Conservation (phyloP, 2,329 filamentous ascomycete species). For the Fusarium coffeatum region DNA sequence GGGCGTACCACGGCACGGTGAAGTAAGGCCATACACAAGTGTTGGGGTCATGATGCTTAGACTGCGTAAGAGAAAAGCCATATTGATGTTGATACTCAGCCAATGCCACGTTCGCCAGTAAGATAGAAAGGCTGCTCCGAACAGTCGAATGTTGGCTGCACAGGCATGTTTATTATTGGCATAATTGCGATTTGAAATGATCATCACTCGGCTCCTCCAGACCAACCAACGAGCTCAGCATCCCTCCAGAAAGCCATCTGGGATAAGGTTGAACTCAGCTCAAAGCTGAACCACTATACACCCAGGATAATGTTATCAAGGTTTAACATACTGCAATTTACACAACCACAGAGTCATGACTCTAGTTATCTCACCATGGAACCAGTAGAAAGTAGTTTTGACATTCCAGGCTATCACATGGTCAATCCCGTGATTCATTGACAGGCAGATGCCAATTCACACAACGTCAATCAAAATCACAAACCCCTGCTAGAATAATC, state of each 20-base stretch:
- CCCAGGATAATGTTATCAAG: not conserved
- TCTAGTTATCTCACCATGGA: not conserved
- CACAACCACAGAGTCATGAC: not conserved
- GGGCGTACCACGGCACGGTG: not conserved
- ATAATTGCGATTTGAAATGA: not conserved
- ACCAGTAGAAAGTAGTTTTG: not conserved
- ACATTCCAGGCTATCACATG: not conserved
- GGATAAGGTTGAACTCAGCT: not conserved
- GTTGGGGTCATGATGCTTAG: not conserved
- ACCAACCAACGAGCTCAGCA: not conserved
- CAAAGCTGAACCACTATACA: not conserved
- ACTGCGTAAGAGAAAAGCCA: not conserved
- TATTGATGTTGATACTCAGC: not conserved
- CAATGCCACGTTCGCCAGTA: not conserved
- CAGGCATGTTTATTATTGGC: not conserved
- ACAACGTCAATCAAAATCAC: not conserved
- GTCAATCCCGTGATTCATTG: not conserved
- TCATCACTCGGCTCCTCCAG: not conserved
- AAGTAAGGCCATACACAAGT: not conserved
- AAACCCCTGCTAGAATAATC: not conserved
- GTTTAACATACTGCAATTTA: not conserved
- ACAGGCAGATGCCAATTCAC: not conserved
- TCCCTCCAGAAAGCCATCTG: not conserved
- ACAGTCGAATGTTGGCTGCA: accelerated
- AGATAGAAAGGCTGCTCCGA: not conserved